Evolutionary conservation across 306 rosid genomes (phyloP), one percentile per base, ranked within the genome.

Genomic region (Citrullus colocynthis): DNA sequence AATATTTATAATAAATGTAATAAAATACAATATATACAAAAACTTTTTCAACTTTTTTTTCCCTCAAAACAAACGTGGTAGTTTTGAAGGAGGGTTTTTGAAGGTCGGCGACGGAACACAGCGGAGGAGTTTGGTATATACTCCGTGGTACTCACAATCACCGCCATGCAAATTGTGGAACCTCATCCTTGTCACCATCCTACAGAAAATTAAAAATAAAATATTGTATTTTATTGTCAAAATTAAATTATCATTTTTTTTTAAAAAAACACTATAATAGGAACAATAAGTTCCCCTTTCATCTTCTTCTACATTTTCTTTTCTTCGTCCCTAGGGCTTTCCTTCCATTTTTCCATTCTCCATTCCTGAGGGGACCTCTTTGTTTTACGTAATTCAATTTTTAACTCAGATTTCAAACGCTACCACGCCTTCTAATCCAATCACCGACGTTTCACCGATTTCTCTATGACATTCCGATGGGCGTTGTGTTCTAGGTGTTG

Each of bases 261-360:
- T 7, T 18, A 20, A 45, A 51, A 7, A 4, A 73, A 55, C 3
- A 74, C 18, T 54, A 74, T 54, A 74, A 74, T 51, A 54, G 9
- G 78, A 30, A 74, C 13, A 56, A 74, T 52, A 9, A 30, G 62
- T 74, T 74, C 60, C 45, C 32, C 5, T 32, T 74, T 74, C 54
- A 48, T 52, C 17, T 1, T 74, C 17, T 54, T 74, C 63, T 51
- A 51, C 48, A 10, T 36, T 48, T 52, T 52, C 57, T 15, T 52
- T 16, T 51, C 77, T 51, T 73, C 61, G 30, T 54, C 48, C 11
- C 78, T 74, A 74, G 78, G 78, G 78, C 78, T 52, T 74, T 34
- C 63, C 78, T 49, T 72, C 34, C 48, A 54, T 52, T 74, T 65
- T 2, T 6, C 28, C 44, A 3, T 52, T 74, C 63, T 54, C 78